A percentile compares a stretch with the other conserved stretches of the same genome.
Evolutionary conservation across 1,139 yeast species (phyloP).

Genomic region (Magnusiomyces suaveolens): DNA sequence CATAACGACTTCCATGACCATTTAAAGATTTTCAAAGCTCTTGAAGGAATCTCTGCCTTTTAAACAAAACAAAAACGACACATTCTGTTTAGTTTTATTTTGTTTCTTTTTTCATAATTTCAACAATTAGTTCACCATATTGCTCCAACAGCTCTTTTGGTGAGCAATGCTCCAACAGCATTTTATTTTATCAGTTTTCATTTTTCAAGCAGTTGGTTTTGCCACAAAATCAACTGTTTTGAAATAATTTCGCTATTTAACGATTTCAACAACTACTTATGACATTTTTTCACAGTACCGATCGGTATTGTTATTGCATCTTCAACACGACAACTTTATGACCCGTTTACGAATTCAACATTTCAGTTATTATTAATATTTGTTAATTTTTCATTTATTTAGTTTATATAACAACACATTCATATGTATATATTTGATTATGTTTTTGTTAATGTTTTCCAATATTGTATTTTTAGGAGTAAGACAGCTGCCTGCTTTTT

Average conservation of each 20-base stretch:
- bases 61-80: not conserved
- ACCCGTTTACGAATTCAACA: not conserved
- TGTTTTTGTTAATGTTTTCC: no score
- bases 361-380: not conserved
- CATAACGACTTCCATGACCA: slow-evolving; percentile 59
- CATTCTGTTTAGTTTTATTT: not conserved
- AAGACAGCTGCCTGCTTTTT: no score
- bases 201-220: not conserved
- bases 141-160: not conserved
- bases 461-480: no score
- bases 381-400: no score
- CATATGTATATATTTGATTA: no score
- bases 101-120: not conserved
- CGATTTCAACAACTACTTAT: not conserved
- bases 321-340: not conserved
- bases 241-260: not conserved
- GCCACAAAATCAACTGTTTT: not conserved
- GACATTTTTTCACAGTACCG: not conserved
- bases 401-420: no score
- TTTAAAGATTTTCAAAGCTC: slow-evolving; percentile 30
- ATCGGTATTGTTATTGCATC: no score
- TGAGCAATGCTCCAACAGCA: not conserved
- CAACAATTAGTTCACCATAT: not conserved
- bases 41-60: slow-evolving; percentile 20
- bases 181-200: not conserved